Base-by-base conservation (phyloP, 1,284 basidiomycete genomes). In the Ceratobasidium sp. region DNA sequence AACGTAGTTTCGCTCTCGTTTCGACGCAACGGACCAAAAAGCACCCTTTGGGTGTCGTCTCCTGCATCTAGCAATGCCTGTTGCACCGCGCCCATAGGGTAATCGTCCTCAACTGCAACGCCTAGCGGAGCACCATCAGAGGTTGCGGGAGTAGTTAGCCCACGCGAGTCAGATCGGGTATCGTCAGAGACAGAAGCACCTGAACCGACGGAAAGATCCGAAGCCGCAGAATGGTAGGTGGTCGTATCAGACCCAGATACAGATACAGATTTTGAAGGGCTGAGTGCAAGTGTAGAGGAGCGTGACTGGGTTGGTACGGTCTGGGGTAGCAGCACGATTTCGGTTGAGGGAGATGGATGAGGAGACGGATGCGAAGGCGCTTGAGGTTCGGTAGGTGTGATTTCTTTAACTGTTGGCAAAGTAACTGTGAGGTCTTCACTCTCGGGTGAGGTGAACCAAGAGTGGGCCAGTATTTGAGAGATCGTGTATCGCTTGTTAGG, bases 381-480 rank as follows among this genome's bases (percentile, higher is more conserved):
- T 80, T 78, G 26, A 61, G 78, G 78, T 44, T 82, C 82, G 15
- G 79, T 51, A 6, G 77, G 80, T n/a, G 72, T 66, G 20, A 46
- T 1, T 15, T 63, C 51, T 64, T 75, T 61, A 73, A 46, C 80
- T 80, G 79, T 84, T 83, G 79, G 82, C 81, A 79, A 83, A 79
- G 83, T 82, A 82, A 86, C 51, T 5, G 72, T 75, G n/a, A 49
- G 72, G 7, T 81, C 76, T 18, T 83, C 81, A 84, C 82, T 84
- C 86, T 81, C 80, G 86, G 80, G 82, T 81, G 82, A 80, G n/a
- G 90, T 91, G 86, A 99, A 99, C 97, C 97, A 99, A 0, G 94
- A 87, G 84, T 98, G 97, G 0, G 90, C 88, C 28, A 99, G 89
- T 70, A 99, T 98, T 81, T 94, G 92, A 33, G 94, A 90, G 81